Evolutionary conservation across 164 flowering plant genomes (phyloP).

Genomic region (Berberis thunbergii): DNA sequence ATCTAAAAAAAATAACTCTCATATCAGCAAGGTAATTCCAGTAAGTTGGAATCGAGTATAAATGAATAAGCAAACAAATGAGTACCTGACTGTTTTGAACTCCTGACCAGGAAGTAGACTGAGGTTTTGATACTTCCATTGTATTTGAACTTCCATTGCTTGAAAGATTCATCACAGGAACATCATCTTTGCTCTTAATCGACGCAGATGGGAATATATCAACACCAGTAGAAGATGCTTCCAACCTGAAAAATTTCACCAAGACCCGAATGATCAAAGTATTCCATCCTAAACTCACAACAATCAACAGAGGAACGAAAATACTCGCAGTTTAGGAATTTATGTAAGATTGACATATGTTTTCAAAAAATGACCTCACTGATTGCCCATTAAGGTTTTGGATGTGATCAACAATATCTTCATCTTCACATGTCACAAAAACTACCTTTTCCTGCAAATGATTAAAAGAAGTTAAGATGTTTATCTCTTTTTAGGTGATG

Average conservation of each 20-base stretch:
- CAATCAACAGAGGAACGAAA: background rate
- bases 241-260: slow-evolving; percentile 42
- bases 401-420: slow-evolving; percentile 48
- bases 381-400: slow-evolving; percentile 44
- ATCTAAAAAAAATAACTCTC: slow-evolving; percentile 20
- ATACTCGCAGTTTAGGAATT: background rate
- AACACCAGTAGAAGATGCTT: slow-evolving; percentile 68
- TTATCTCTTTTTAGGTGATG: background rate
- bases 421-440: slow-evolving; percentile 97
- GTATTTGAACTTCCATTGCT: slow-evolving; percentile 20
- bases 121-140: slow-evolving; percentile 12
- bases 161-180: slow-evolving; percentile 9
- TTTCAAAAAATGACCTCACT: slow-evolving; percentile 48
- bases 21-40: too few species aligned
- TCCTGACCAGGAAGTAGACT: slow-evolving; percentile 22
- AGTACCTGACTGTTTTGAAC: slow-evolving; percentile 33
- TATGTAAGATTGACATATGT: background rate
- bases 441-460: slow-evolving; percentile 79
- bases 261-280: background rate
- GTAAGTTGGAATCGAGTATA: too few species aligned
- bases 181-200: slow-evolving; percentile 10
- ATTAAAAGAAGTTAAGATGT: background rate
- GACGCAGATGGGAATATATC: slow-evolving; percentile 30
- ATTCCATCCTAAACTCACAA: background rate
- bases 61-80: slow-evolving; percentile 1